Conservation (phyloP, 768 basidiomycete genomes). For the Dioszegia hungarica region DNA sequence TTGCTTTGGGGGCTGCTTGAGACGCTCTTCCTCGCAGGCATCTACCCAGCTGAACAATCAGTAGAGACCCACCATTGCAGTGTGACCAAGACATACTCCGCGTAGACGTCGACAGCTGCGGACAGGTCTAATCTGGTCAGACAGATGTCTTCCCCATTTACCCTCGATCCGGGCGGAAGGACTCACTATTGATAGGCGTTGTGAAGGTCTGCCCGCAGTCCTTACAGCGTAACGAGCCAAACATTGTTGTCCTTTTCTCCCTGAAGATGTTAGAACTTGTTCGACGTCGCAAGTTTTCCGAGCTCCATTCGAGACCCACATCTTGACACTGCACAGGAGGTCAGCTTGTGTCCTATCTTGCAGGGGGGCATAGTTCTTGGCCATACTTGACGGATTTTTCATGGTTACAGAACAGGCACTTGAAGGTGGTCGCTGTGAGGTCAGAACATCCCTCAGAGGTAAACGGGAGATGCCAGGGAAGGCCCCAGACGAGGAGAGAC, state of each 20-base stretch:
- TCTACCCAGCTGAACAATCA: conserved; percentile 41
- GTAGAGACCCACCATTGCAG: background rate
- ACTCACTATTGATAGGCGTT: conserved; percentile 68
- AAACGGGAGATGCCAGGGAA: too few relatives aligned
- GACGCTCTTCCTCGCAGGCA: conserved; percentile 40
- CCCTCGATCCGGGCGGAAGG: background rate
- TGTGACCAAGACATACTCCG: conserved; percentile 69
- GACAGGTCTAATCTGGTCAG: conserved; percentile 15
- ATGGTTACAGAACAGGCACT: conserved; percentile 46
- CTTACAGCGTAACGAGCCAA: conserved; percentile 65
- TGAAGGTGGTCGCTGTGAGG: conserved; percentile 39
- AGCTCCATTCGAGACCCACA: conserved; percentile 25
- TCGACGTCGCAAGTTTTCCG: too few relatives aligned
- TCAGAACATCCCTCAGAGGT: background rate
- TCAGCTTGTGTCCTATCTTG: too few relatives aligned
- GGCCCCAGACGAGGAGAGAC: too few relatives aligned
- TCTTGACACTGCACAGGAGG: conserved; percentile 22
- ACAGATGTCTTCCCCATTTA: conserved; percentile 11
- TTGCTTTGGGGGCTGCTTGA: conserved; percentile 29
- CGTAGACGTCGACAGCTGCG: conserved; percentile 56
- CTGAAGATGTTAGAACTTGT: too few relatives aligned
- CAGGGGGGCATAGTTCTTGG: too few relatives aligned
- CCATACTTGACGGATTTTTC: conserved; percentile 42
- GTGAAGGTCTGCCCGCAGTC: conserved; percentile 85
- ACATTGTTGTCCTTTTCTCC: conserved; percentile 57